Conservation (phyloP, 106 monocot genomes). For the Dactylorhiza incarnata region DNA sequence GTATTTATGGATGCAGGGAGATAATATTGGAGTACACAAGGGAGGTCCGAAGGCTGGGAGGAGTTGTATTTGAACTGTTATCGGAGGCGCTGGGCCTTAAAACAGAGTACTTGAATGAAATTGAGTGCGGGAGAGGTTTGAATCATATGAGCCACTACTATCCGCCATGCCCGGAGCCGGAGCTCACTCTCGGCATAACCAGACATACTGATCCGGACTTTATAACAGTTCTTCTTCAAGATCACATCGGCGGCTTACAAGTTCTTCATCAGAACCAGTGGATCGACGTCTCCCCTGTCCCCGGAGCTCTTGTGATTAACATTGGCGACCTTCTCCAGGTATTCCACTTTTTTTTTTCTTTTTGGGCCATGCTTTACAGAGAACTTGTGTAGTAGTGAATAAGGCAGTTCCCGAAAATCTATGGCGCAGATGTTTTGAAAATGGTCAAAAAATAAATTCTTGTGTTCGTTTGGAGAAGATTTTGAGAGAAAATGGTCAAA, state of each 20-base stretch:
- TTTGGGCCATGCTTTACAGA: too few species aligned
- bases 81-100: slow-evolving; percentile 28
- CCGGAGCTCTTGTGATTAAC: slow-evolving; percentile 57
- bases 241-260: slow-evolving; percentile 61
- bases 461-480: too few species aligned
- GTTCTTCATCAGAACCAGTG: slow-evolving; percentile 38
- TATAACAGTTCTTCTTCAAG: slow-evolving; percentile 65
- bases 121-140: slow-evolving; percentile 36
- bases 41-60: background rate
- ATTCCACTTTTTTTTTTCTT: too few species aligned
- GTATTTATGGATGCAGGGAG: background rate
- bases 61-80: slow-evolving; percentile 4
- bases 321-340: slow-evolving; percentile 79
- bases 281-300: slow-evolving; percentile 37
- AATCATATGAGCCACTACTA: slow-evolving; percentile 49
- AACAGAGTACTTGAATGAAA: slow-evolving; percentile 26
- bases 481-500: too few species aligned
- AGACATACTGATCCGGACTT: slow-evolving; percentile 51
- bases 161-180: slow-evolving; percentile 70
- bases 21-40: slow-evolving; percentile 7
- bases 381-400: too few species aligned
- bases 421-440: too few species aligned
- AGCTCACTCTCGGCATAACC: slow-evolving; percentile 51
- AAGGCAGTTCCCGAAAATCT: too few species aligned
- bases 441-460: too few species aligned